Evolutionary conservation across 1,284 basidiomycete genomes (phyloP), one percentile per base, ranked within the genome.

Genomic region (Naganishia sp.): DNA sequence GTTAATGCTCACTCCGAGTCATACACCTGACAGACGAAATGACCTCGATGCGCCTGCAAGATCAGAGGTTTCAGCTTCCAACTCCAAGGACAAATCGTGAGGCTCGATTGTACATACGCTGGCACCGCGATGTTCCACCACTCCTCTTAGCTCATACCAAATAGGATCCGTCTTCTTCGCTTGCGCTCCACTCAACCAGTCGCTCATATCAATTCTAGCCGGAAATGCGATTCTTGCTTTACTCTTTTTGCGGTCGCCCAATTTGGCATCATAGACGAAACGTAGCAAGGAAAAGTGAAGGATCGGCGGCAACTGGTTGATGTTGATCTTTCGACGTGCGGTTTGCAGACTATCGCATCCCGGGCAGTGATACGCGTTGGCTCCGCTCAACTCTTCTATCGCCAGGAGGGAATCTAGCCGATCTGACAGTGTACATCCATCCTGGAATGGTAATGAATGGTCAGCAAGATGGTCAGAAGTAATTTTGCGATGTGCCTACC

Each of bases 21-120:
- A 73, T 87, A 88, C 6, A 93, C 90, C 74, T 94, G 89, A 33
- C 90, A 90, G 72, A 92, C 88, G 73, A 96, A 96, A 75, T 96
- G 93, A 2, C 93, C 93, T 72, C 92, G 90, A 78, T 94, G 90
- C 13, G 93, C 93, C 79, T 91, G 89, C 64, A 39, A 13, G 13
- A 39, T 39, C 7, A 7, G 4, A 10, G 10, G 6, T 7, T 7
- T 39, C 36, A 53, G 69, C 64, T 46, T 25, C 21, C 6, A 7
- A 23, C 28, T n/a, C 48, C 9, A n/a, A n/a, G 2, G 5, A 46
- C 21, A n/a, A 16, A 46, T 45, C 1, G 2, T 25, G 15, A 28
- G 25, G 10, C 21, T 10, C 4, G 9, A 23, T 3, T 42, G 6
- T 28, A 74, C 77, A 72, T 56, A 79, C 78, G 52, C 73, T 78